phyloP scores from a whole-genome alignment of 129 eudicot genomes.

The Daucus carota region DNA sequence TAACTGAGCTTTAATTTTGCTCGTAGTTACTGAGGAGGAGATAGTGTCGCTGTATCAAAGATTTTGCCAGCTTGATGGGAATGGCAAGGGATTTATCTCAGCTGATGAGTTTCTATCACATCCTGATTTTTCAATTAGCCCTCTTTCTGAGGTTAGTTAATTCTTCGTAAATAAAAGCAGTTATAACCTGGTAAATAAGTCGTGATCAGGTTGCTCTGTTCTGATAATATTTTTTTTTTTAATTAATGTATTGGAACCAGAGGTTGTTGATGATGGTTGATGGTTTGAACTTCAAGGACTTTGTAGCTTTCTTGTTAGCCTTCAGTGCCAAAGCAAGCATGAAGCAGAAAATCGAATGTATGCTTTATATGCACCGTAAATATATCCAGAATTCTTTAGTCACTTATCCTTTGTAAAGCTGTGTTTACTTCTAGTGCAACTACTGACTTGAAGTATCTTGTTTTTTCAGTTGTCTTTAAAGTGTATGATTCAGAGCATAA shows the following conservation, averaged over 20 bases:
- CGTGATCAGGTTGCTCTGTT: neutral
- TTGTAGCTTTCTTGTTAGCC: slow-evolving; percentile 81
- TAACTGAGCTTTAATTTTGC: too few species aligned
- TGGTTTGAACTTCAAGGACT: slow-evolving; percentile 81
- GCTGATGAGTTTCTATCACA: slow-evolving; percentile 81
- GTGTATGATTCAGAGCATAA: slow-evolving; percentile 80
- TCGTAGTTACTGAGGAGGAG: slow-evolving; percentile 42
- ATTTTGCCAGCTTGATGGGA: slow-evolving; percentile 84
- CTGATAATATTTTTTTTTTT: neutral
- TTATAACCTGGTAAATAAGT: neutral
- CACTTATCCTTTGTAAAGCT: neutral
- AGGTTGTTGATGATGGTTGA: slow-evolving; percentile 75
- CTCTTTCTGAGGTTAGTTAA: slow-evolving; percentile 62
- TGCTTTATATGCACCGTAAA: neutral
- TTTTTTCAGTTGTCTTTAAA: slow-evolving; percentile 68
- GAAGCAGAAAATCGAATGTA: slow-evolving; percentile 78
- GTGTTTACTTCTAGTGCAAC: neutral
- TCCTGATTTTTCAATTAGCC: slow-evolving; percentile 87
- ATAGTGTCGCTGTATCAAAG: slow-evolving; percentile 78
- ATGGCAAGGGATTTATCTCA: slow-evolving; percentile 64
- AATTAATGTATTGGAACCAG: slow-evolving; percentile 23
- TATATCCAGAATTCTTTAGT: too few species aligned
- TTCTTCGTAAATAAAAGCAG: neutral
- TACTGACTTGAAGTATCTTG: neutral
- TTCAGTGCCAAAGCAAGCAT: slow-evolving; percentile 82